A percentile compares a stretch with the other conserved stretches of the same genome.
Conservation (phyloP, 2,329 filamentous ascomycete species). For the Diaporthe citrichinensis region DNA sequence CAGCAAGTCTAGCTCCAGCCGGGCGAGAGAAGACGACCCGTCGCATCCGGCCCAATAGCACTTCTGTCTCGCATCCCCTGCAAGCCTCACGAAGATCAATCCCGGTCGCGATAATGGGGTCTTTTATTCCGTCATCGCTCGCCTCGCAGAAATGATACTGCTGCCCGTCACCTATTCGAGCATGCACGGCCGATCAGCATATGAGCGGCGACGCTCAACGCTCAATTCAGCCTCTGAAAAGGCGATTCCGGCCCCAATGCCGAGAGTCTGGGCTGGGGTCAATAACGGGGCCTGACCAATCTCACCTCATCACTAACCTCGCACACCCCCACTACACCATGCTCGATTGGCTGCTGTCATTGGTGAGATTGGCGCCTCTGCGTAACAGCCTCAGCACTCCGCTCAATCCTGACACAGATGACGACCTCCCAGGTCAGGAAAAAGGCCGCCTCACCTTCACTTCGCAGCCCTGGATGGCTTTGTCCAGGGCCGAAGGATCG, state of each 20-base stretch:
- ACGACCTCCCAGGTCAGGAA: conserved; percentile 4
- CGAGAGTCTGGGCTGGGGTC: background rate
- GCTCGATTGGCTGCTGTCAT: background rate
- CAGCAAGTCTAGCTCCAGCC: background rate
- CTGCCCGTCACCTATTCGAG: background rate
- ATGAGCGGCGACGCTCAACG: background rate
- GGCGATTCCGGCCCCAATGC: background rate
- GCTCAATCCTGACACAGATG: conserved; percentile 14
- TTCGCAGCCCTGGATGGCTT: background rate
- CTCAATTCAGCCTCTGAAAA: background rate
- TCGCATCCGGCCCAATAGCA: conserved; percentile 29
- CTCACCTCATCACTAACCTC: conserved; percentile 31
- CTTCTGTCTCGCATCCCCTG: conserved; percentile 6
- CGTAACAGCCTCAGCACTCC: conserved; percentile 22
- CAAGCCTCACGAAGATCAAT: conserved; percentile 32
- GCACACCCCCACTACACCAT: conserved; percentile 28
- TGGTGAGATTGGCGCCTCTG: conserved; percentile 19
- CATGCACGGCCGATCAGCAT: background rate
- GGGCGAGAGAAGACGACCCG: conserved; percentile 3
- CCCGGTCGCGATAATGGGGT: conserved; percentile 23
- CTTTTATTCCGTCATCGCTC: background rate
- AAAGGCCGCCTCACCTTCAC: conserved; percentile 16
- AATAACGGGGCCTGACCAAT: conserved; percentile 5
- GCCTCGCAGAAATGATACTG: background rate
- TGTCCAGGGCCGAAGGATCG: conserved; percentile 13